A percentile compares a stretch with the other conserved stretches of the same genome.
These are phyloP conservation scores for Paramyrothecium sp. DNA, from an alignment of 2,329 filamentous ascomycete species.

Conservation along the genomic window DNA sequence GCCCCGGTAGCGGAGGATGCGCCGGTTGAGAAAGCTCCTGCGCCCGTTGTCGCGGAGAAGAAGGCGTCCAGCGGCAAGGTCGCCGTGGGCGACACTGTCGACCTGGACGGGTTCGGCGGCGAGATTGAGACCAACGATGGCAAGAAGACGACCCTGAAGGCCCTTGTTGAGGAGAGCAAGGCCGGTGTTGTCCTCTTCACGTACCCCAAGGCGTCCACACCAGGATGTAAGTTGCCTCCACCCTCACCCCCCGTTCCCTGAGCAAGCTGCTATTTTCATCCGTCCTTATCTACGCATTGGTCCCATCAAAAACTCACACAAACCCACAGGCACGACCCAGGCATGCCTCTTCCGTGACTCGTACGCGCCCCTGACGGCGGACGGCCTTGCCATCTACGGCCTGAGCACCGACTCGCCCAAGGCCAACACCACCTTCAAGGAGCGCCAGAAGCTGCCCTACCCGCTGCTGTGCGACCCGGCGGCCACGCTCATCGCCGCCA, in stretches of 20 bases:
- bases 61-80: constrained; percentile 33
- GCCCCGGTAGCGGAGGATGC: constrained; percentile 22
- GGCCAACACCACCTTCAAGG: constrained; percentile 89
- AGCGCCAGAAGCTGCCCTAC: constrained; percentile 88
- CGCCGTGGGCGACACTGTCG: constrained; percentile 53
- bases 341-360: constrained; percentile 90
- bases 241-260: background rate
- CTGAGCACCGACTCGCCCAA: constrained; percentile 86
- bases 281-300: constrained; percentile 6
- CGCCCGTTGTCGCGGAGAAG: constrained; percentile 28
- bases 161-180: constrained; percentile 80
- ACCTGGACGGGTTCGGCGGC: constrained; percentile 60
- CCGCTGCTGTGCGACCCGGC: constrained; percentile 80
- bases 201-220: constrained; percentile 91
- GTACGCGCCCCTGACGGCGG: constrained; percentile 71
- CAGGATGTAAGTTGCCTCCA: constrained; percentile 70
- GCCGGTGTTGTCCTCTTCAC: constrained; percentile 89
- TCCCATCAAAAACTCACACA: constrained; percentile 6
- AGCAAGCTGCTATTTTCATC: background rate
- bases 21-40: constrained; percentile 20
- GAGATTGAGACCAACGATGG: constrained; percentile 87
- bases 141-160: constrained; percentile 73
- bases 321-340: constrained; percentile 76
- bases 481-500: constrained; percentile 73
- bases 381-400: constrained; percentile 84